Conservation (phyloP, 2,329 filamentous ascomycete genomes). For the Colletotrichum orbiculare region DNA sequence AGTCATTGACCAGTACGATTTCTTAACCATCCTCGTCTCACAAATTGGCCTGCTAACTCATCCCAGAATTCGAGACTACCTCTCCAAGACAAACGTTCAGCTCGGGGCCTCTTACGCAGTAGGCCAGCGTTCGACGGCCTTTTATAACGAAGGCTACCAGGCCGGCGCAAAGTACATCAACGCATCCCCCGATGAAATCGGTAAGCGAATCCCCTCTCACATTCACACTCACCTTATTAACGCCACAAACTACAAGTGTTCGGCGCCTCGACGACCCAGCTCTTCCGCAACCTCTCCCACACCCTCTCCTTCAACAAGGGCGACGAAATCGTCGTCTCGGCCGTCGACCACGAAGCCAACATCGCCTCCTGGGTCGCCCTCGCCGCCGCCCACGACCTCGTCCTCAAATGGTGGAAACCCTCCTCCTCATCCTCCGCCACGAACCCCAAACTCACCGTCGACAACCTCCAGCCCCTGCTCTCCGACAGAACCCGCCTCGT, state of each 20-base stretch:
- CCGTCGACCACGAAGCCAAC: conserved; percentile 82
- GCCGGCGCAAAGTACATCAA: conserved; percentile 79
- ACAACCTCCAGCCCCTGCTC: conserved; percentile 69
- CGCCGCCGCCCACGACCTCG: conserved; percentile 68
- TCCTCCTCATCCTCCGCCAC: conserved; percentile 43
- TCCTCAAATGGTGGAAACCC: conserved; percentile 77
- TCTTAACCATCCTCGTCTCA: not conserved
- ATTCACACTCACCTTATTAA: conserved; percentile 7
- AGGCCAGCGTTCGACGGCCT: conserved; percentile 67
- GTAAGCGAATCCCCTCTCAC: conserved; percentile 45
- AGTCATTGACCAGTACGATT: conserved; percentile 72
- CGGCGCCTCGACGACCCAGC: conserved; percentile 79
- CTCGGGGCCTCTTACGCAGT: conserved; percentile 76
- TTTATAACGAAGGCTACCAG: conserved; percentile 69
- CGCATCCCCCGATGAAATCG: conserved; percentile 72
- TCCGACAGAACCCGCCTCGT: conserved; percentile 75
- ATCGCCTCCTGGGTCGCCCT: conserved; percentile 79
- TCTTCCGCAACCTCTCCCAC: conserved; percentile 76
- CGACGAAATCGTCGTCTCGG: conserved; percentile 77
- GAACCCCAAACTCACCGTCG: conserved; percentile 69
- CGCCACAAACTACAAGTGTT: conserved; percentile 59
- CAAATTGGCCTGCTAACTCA: conserved; percentile 3
- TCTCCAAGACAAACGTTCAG: conserved; percentile 78
- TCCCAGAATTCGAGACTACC: conserved; percentile 71
- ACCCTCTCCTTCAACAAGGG: conserved; percentile 63